phyloP scores from a whole-genome alignment of 2,329 filamentous ascomycete genomes.

The Penicillium psychrosexuale region DNA sequence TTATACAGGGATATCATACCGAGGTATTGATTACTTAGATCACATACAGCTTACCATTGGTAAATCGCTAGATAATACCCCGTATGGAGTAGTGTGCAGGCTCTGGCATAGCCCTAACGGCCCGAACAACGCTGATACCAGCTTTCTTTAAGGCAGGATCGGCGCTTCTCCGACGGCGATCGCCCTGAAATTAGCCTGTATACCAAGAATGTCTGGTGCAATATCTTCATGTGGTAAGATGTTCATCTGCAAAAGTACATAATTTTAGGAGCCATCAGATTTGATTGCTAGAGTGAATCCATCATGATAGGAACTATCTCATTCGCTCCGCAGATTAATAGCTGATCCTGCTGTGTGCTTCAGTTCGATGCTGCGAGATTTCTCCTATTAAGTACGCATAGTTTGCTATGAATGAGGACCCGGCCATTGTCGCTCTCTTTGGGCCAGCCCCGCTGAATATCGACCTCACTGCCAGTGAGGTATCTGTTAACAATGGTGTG shows the following conservation, averaged over 20 bases:
- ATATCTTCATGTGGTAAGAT: background rate
- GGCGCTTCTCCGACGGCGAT: background rate
- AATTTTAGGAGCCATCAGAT: background rate
- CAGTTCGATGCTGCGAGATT: background rate
- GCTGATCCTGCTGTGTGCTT: background rate
- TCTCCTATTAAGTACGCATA: background rate
- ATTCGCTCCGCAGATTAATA: background rate
- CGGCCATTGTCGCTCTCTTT: background rate
- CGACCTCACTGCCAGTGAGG: background rate
- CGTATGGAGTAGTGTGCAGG: too few species aligned
- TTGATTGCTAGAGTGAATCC: background rate
- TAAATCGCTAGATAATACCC: background rate
- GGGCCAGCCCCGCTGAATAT: background rate
- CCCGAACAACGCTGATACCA: too few species aligned
- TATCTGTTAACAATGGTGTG: background rate
- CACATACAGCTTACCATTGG: background rate
- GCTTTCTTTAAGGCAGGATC: too few species aligned
- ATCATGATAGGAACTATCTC: background rate
- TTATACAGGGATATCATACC: too few species aligned
- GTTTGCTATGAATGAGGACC: background rate
- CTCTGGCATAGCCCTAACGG: too few species aligned
- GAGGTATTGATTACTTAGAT: too few species aligned
- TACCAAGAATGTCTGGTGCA: background rate
- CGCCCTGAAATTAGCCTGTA: background rate
- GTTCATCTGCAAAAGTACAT: background rate